A percentile compares a stretch with the other conserved stretches of the same genome.
These are phyloP conservation scores for Annona cherimola DNA, from an alignment of 164 flowering plant genomes.

Conservation along the genomic window DNA sequence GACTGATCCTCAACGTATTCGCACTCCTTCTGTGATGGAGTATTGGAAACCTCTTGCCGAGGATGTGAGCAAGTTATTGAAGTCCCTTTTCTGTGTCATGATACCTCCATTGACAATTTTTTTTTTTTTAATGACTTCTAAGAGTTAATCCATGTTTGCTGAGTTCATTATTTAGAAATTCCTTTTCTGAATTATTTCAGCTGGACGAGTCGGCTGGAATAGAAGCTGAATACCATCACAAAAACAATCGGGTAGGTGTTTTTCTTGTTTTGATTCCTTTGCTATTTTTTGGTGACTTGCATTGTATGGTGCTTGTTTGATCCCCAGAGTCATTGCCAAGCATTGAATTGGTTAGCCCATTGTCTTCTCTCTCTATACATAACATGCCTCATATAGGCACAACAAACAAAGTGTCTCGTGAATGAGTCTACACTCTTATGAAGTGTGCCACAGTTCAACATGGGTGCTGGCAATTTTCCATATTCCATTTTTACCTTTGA, in stretches of 20 bases:
- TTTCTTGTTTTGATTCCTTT: background rate
- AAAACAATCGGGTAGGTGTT: constrained; percentile 62
- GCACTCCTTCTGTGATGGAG: constrained; percentile 71
- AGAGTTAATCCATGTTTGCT: constrained; percentile 20
- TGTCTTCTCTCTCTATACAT: no score
- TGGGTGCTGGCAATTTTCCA: no score
- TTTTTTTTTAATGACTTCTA: background rate
- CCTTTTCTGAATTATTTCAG: constrained; percentile 31
- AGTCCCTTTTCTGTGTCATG: background rate
- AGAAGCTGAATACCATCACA: constrained; percentile 97
- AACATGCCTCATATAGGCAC: no score
- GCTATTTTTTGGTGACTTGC: background rate
- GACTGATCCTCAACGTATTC: constrained; percentile 83
- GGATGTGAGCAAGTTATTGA: constrained; percentile 52
- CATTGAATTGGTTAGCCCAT: background rate
- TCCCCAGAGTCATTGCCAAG: background rate
- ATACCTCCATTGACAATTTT: background rate
- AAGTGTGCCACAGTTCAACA: no score
- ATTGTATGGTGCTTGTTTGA: background rate
- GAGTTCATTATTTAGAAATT: background rate
- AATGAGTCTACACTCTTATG: no score
- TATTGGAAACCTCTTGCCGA: constrained; percentile 98
- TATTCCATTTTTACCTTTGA: no score
- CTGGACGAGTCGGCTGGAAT: constrained; percentile 91
- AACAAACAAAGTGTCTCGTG: no score